Evolutionary conservation across 176 grass and related monocot species (phyloP).

Genomic region (Phyllostachys edulis): DNA sequence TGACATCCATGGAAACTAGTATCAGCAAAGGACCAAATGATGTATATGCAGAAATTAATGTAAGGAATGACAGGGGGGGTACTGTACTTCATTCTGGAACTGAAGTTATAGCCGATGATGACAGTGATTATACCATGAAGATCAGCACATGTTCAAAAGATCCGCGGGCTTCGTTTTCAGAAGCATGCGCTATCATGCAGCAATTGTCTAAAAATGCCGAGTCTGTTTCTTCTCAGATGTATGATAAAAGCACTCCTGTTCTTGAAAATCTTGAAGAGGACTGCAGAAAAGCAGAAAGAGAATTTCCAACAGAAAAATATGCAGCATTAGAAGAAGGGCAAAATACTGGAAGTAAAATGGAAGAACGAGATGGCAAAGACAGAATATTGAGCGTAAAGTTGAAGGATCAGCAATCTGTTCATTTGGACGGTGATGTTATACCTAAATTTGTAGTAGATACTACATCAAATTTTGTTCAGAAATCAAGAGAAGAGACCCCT

Average conservation of each 20-base stretch:
- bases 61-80: constrained; percentile 16
- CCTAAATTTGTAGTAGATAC: constrained; percentile 22
- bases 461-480: constrained; percentile 30
- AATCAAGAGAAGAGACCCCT: constrained; percentile 36
- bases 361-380: constrained; percentile 30
- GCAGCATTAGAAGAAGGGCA: constrained; percentile 27
- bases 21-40: background rate
- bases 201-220: constrained; percentile 31
- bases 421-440: background rate
- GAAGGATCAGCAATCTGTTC: constrained; percentile 27
- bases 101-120: constrained; percentile 29
- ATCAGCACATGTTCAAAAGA: constrained; percentile 22
- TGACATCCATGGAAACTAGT: constrained; percentile 13
- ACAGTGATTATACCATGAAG: constrained; percentile 15
- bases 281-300: constrained; percentile 23
- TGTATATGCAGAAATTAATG: constrained; percentile 37
- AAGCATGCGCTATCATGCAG: constrained; percentile 24
- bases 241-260: constrained; percentile 26
- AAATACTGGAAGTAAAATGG: constrained; percentile 10
- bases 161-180: constrained; percentile 33
- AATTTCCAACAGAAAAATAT: background rate
- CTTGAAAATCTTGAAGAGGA: constrained; percentile 33
- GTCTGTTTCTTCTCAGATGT: background rate
- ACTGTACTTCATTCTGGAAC: constrained; percentile 35
- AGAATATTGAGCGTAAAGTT: background rate